These are phyloP conservation scores for Debaryomyces fabryi DNA, from an alignment of 1,139 yeast genomes.

Conservation along the genomic window DNA sequence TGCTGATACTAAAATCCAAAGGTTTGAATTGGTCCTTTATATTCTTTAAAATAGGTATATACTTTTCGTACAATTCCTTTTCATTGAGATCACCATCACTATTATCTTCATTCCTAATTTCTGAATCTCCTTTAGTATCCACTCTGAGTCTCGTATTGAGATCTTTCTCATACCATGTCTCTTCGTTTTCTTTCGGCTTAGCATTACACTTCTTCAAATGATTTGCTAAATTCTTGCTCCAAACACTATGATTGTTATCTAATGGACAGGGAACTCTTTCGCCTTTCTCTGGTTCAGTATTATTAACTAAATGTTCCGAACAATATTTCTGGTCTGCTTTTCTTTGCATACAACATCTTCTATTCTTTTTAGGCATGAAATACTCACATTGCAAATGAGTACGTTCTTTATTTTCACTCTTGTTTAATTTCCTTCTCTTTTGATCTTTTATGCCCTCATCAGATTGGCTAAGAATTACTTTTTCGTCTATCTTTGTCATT, in stretches of 20 bases:
- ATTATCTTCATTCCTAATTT: slow-evolving; percentile 16
- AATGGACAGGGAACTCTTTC: slow-evolving; percentile 74
- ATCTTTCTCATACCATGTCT: slow-evolving; percentile 48
- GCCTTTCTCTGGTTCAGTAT: slow-evolving; percentile 17
- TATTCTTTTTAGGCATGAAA: slow-evolving; percentile 47
- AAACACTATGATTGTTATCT: slow-evolving; percentile 74
- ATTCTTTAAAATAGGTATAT: slow-evolving; percentile 33
- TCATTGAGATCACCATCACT: slow-evolving; percentile 15
- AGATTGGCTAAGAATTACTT: neutral
- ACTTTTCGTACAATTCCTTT: slow-evolving; percentile 23
- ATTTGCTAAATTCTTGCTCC: slow-evolving; percentile 55
- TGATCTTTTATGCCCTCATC: neutral
- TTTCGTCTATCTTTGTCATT: neutral
- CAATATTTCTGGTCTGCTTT: slow-evolving; percentile 55
- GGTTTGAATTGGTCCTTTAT: slow-evolving; percentile 17
- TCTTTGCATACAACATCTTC: slow-evolving; percentile 66
- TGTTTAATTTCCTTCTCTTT: slow-evolving; percentile 14
- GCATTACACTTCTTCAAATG: slow-evolving; percentile 71
- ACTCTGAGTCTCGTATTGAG: slow-evolving; percentile 30
- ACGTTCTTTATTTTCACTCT: slow-evolving; percentile 4
- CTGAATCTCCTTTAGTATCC: slow-evolving; percentile 18
- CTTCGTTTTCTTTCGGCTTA: slow-evolving; percentile 31
- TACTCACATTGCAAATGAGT: slow-evolving; percentile 45
- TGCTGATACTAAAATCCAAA: slow-evolving; percentile 16
- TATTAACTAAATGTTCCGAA: slow-evolving; percentile 56